phyloP scores from a whole-genome alignment of 768 basidiomycete species.

The Lentinula boryana region DNA sequence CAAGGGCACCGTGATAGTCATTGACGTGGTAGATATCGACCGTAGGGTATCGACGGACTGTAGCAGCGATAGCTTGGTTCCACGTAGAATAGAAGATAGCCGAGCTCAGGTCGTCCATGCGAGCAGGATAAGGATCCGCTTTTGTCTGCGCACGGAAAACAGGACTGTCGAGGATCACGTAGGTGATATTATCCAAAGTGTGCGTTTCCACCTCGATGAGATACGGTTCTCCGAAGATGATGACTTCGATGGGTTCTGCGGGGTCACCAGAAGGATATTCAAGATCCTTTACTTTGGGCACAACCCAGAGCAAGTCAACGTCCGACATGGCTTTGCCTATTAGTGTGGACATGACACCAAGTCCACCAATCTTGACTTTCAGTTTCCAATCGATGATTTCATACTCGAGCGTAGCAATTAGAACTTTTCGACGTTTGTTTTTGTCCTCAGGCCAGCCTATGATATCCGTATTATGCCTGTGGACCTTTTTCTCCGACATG shows the following conservation, averaged over 20 bases:
- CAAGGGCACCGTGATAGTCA: slow-evolving; percentile 92
- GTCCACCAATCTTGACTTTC: slow-evolving; percentile 96
- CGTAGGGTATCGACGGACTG: slow-evolving; percentile 78
- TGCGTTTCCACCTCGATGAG: slow-evolving; percentile 96
- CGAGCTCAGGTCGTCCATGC: slow-evolving; percentile 95
- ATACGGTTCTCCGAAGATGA: slow-evolving; percentile 95
- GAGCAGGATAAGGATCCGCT: slow-evolving; percentile 91
- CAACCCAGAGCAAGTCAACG: slow-evolving; percentile 89
- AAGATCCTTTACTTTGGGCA: slow-evolving; percentile 92
- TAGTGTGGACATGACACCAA: slow-evolving; percentile 95
- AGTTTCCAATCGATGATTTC: slow-evolving; percentile 97
- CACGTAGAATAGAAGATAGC: slow-evolving; percentile 98
- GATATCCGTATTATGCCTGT: slow-evolving; percentile 59
- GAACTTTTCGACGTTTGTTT: slow-evolving; percentile 84
- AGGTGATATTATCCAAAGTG: slow-evolving; percentile 91
- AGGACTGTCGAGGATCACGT: slow-evolving; percentile 89
- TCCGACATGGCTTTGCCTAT: slow-evolving; percentile 99
- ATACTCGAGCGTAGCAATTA: slow-evolving; percentile 92
- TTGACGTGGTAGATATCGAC: slow-evolving; percentile 96
- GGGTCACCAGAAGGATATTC: slow-evolving; percentile 92
- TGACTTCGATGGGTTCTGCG: slow-evolving; percentile 90
- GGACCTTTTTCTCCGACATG: slow-evolving; percentile 67
- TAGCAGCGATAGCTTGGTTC: slow-evolving; percentile 95
- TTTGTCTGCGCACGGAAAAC: slow-evolving; percentile 97
- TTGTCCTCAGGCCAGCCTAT: slow-evolving; percentile 97